Evolutionary conservation across 73 alveolate species (phyloP).

Genomic region (Tetrahymena malaccensis): DNA sequence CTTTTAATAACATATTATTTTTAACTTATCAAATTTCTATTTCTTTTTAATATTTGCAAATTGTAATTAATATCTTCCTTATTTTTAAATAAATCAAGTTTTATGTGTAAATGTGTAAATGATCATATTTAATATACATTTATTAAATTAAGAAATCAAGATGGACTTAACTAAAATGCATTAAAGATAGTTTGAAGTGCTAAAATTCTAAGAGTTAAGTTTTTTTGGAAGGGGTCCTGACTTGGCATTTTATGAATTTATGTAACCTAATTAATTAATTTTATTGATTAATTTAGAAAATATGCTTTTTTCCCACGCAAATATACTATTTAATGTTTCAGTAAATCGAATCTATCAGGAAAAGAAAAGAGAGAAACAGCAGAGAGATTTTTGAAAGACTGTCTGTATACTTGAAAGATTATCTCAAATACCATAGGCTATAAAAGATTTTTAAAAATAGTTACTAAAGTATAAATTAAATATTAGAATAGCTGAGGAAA

Average conservation of each 20-base stretch:
- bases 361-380: neutral
- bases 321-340: neutral
- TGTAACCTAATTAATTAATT: neutral
- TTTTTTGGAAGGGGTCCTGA: neutral
- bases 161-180: neutral
- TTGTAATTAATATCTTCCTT: no score
- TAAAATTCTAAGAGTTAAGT: neutral
- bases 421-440: neutral
- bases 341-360: neutral
- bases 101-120: no score
- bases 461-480: neutral
- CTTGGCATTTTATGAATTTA: no score
- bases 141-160: neutral
- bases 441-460: neutral
- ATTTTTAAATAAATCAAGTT: no score
- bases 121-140: neutral
- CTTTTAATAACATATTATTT: no score
- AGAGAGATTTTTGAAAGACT: neutral
- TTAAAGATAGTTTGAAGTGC: neutral
- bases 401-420: neutral
- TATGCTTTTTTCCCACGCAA: neutral
- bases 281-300: no score
- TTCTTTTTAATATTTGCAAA: no score
- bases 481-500: no score
- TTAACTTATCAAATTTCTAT: no score